Conservation (phyloP, 2,329 filamentous ascomycete genomes). For the Alternaria dauci region DNA sequence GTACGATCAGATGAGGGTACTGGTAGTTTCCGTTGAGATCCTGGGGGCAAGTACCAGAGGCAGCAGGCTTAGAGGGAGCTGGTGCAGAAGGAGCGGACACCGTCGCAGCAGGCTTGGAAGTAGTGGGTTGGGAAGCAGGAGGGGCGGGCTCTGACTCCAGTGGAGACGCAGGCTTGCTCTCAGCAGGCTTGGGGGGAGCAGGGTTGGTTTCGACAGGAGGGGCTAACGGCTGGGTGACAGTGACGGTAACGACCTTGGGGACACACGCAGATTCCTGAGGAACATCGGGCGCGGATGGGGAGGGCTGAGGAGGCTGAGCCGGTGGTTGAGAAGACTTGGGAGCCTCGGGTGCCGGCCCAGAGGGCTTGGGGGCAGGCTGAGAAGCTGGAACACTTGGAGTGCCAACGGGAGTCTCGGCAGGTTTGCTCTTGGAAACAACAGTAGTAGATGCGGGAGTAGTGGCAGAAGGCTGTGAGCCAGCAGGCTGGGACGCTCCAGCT, state of each 20-base stretch:
- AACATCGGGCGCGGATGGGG: background rate
- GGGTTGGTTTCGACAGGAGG: background rate
- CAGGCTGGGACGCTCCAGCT: conserved; percentile 15
- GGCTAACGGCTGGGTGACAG: background rate
- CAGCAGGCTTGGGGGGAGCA: background rate
- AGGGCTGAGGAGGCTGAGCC: background rate
- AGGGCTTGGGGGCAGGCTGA: background rate
- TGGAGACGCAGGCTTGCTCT: background rate
- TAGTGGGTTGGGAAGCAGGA: background rate
- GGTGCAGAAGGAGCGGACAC: background rate
- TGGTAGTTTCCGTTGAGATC: conserved; percentile 35
- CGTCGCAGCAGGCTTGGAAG: background rate
- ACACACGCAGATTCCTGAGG: background rate
- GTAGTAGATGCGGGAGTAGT: background rate
- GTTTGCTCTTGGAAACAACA: background rate
- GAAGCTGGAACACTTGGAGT: background rate
- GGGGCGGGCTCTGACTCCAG: background rate
- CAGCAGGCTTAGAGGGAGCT: background rate
- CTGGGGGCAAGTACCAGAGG: conserved; percentile 23
- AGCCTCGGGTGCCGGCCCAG: background rate
- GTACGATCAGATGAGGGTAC: conserved; percentile 65
- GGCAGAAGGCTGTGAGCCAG: background rate
- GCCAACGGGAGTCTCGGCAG: background rate
- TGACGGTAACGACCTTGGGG: conserved; percentile 1
- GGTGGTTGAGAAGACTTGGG: background rate